These are phyloP conservation scores for Penicillium sp. DNA, from an alignment of 2,329 filamentous ascomycete species.

Conservation along the genomic window DNA sequence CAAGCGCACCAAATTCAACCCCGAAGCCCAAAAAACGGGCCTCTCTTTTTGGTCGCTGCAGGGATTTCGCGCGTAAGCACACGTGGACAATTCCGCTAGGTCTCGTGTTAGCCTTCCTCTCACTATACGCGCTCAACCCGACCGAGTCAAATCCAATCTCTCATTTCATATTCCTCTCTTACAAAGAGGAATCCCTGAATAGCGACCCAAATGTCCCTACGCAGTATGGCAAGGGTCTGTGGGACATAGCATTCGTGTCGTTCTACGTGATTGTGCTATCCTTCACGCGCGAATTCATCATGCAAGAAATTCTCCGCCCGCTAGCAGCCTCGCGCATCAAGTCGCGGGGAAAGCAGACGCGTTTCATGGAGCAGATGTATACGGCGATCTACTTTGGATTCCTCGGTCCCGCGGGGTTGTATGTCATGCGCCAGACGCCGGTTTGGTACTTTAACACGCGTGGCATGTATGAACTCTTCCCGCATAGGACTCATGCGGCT, in stretches of 20 bases:
- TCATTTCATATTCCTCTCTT: constrained; percentile 82
- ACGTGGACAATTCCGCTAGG: constrained; percentile 68
- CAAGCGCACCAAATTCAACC: neutral
- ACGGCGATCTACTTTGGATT: constrained; percentile 82
- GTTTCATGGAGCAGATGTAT: constrained; percentile 94
- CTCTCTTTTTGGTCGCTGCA: constrained; percentile 29
- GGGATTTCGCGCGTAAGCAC: constrained; percentile 39
- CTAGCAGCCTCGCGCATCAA: constrained; percentile 67
- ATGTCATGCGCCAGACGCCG: constrained; percentile 82
- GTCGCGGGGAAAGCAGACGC: constrained; percentile 70
- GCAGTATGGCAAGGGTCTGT: constrained; percentile 81
- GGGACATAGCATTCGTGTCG: constrained; percentile 76
- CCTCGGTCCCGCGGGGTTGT: constrained; percentile 76
- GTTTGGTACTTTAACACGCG: constrained; percentile 90
- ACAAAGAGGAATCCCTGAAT: constrained; percentile 56
- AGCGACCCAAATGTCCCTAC: constrained; percentile 40
- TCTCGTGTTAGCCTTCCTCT: constrained; percentile 60
- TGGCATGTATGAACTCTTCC: constrained; percentile 83
- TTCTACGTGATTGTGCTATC: constrained; percentile 86
- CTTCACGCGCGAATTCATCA: constrained; percentile 89
- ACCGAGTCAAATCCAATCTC: constrained; percentile 71
- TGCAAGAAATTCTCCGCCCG: constrained; percentile 79
- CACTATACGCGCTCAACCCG: constrained; percentile 70
- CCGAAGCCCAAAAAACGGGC: neutral
- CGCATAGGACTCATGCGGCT: constrained; percentile 73